Percentiles rank a stretch among this genome's conserved stretches.
phyloP scores from a whole-genome alignment of 2,329 filamentous ascomycete genomes.

The Teratosphaeria gauchensis region DNA sequence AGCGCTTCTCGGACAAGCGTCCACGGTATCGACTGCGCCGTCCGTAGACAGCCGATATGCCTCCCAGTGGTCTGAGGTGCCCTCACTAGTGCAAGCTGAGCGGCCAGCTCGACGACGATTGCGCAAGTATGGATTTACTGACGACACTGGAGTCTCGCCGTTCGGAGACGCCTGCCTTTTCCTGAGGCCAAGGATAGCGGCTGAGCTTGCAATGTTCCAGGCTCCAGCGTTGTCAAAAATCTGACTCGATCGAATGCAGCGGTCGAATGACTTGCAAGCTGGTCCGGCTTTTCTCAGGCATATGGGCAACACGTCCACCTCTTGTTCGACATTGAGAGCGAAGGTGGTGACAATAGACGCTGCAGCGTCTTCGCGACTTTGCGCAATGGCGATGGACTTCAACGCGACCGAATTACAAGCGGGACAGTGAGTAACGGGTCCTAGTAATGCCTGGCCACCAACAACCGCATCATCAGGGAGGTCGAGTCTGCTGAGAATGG shows the following conservation, averaged over 20 bases:
- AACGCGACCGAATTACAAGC: slow-evolving; percentile 48
- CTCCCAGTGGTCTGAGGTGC: slow-evolving; percentile 36
- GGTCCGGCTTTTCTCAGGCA: slow-evolving; percentile 43
- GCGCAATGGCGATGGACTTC: slow-evolving; percentile 51
- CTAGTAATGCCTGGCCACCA: slow-evolving; percentile 8
- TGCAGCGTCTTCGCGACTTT: not conserved
- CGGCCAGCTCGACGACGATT: slow-evolving; percentile 3
- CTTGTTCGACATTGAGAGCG: slow-evolving; percentile 45
- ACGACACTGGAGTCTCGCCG: not conserved
- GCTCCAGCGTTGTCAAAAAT: slow-evolving; percentile 52
- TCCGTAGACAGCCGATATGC: slow-evolving; percentile 42
- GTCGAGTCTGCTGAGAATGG: slow-evolving; percentile 9
- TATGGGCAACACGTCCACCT: slow-evolving; percentile 39
- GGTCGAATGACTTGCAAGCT: slow-evolving; percentile 22
- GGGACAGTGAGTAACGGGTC: slow-evolving; percentile 34
- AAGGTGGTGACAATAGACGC: slow-evolving; percentile 13
- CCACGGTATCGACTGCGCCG: slow-evolving; percentile 35
- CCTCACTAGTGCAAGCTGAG: slow-evolving; percentile 4
- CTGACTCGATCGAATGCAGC: slow-evolving; percentile 42
- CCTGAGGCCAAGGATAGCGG: slow-evolving; percentile 55
- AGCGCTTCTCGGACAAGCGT: slow-evolving; percentile 9
- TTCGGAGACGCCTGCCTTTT: slow-evolving; percentile 23
- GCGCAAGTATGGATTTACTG: not conserved
- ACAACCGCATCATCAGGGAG: slow-evolving; percentile 1
- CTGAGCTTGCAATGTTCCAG: slow-evolving; percentile 54